Percentiles rank a stretch among this genome's conserved stretches.
These are phyloP conservation scores for Nephelium lappaceum DNA, from an alignment of 345 rosid species.

Conservation along the genomic window DNA sequence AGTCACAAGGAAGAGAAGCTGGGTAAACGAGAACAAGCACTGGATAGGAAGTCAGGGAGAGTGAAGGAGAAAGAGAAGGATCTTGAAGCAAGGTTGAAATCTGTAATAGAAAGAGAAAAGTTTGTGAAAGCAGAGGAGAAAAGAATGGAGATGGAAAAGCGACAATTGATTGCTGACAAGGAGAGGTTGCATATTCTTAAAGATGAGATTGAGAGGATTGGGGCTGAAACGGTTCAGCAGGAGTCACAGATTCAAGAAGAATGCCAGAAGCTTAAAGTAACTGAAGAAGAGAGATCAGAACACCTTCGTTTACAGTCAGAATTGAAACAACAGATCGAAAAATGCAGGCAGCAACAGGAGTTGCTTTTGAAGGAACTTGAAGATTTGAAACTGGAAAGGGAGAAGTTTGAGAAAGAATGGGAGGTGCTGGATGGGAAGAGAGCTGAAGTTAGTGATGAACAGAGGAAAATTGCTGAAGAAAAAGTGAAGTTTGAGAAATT, in stretches of 20 bases:
- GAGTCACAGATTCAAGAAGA: constrained; percentile 58
- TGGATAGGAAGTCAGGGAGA: constrained; percentile 55
- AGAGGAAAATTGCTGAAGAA: constrained; percentile 47
- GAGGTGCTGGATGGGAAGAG: constrained; percentile 73
- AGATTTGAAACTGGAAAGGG: constrained; percentile 69
- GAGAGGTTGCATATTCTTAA: constrained; percentile 53
- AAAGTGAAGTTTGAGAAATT: constrained; percentile 47
- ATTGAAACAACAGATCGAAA: constrained; percentile 64
- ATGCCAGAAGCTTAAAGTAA: constrained; percentile 53
- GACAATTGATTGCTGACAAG: constrained; percentile 51
- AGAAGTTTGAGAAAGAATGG: constrained; percentile 82
- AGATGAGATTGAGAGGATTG: constrained; percentile 67
- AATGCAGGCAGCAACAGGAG: constrained; percentile 54
- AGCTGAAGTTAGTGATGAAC: constrained; percentile 45
- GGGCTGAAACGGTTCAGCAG: constrained; percentile 58
- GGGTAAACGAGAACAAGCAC: constrained; percentile 55
- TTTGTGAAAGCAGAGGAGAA: constrained; percentile 60
- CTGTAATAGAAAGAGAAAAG: constrained; percentile 61
- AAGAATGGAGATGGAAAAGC: constrained; percentile 55
- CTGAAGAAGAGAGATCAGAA: constrained; percentile 68
- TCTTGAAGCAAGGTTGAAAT: constrained; percentile 57
- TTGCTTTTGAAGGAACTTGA: constrained; percentile 61
- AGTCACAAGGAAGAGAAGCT: constrained; percentile 58
- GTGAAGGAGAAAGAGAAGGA: constrained; percentile 77
- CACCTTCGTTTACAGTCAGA: constrained; percentile 61